A percentile compares a stretch with the other conserved stretches of the same genome.
These are phyloP conservation scores for Diaporthe longicolla DNA, from an alignment of 2,329 filamentous ascomycete species.

Conservation along the genomic window DNA sequence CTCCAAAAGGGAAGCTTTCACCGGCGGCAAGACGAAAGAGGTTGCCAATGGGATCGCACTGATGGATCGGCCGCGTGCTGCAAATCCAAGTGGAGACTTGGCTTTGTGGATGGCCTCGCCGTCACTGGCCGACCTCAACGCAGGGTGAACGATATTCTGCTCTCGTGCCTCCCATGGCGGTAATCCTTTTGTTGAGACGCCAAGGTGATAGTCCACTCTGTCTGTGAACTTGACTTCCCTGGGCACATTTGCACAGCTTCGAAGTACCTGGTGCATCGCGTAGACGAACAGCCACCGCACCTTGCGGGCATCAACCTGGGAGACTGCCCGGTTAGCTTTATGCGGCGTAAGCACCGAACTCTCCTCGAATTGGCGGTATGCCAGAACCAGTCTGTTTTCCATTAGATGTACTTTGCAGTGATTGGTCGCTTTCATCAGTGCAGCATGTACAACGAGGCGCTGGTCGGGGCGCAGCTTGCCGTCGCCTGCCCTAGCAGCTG, in stretches of 20 bases:
- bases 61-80: slow-evolving; percentile 43
- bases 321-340: slow-evolving; percentile 69
- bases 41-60: slow-evolving; percentile 31
- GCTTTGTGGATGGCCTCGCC: slow-evolving; percentile 29
- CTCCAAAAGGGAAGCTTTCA: background rate
- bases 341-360: slow-evolving; percentile 63
- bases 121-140: background rate
- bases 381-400: slow-evolving; percentile 72
- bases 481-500: slow-evolving; percentile 33
- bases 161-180: slow-evolving; percentile 61
- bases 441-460: slow-evolving; percentile 65
- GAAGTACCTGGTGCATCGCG: slow-evolving; percentile 79
- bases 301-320: slow-evolving; percentile 78
- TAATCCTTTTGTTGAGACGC: slow-evolving; percentile 58
- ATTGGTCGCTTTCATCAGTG: slow-evolving; percentile 67
- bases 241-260: slow-evolving; percentile 73
- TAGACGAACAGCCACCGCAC: slow-evolving; percentile 86
- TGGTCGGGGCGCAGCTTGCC: slow-evolving; percentile 63
- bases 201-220: slow-evolving; percentile 70
- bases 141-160: background rate
- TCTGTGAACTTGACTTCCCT: slow-evolving; percentile 71
- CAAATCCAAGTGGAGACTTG: slow-evolving; percentile 50
- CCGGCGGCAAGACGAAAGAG: background rate
- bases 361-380: slow-evolving; percentile 80
- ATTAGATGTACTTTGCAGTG: slow-evolving; percentile 53